Evolutionary conservation across 1,284 basidiomycete species (phyloP), one percentile per base, ranked within the genome.

Genomic region (Ceratobasidium sp.): DNA sequence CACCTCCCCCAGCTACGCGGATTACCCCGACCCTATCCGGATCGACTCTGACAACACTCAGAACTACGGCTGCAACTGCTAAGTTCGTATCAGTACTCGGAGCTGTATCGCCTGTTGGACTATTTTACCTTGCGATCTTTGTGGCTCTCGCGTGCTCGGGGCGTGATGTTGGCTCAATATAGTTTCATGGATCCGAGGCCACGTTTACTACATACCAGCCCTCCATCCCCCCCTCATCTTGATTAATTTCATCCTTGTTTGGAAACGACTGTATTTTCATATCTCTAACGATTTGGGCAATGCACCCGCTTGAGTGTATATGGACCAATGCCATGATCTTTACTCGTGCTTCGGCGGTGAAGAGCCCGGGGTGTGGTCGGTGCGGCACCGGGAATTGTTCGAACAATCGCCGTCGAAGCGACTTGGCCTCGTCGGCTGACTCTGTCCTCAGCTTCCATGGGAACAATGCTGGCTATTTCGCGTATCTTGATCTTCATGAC

Each of bases 1-100:
- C 72, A 22, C 8, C 51, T 71, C 56, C 48, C 14, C 14, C 81
- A 98, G 95, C 81, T 97, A 96, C 83, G 93, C 96, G 79, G 98
- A 99, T 86, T 99, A 98, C 84, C 97, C 97, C 51, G 98, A 99
- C 83, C 97, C 98, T 16, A 99, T 99, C 83, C 92, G 95, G 83
- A 95, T 99, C 83, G 95, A 98, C 83, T 90, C 92, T 76, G 95
- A 98, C 83, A 92, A 88, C 81, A 90, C 92, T 76, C 96, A 97
- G 87, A 93, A 87, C 83, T 94, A 94, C 81, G 94, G 93, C 71
- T 98, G 96, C 88, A 95, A 90, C 82, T 98, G 96, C 84, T 98
- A 80, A 77, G 59, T 39, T n/a, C 29, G 37, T 73, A 49, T 27
- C 62, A 6, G 43, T 27, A 48, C 62, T 68, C 43, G 51, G 43